Base-by-base conservation (phyloP, 352 stramenopile species). In the Globisporangium uncinulatum region DNA sequence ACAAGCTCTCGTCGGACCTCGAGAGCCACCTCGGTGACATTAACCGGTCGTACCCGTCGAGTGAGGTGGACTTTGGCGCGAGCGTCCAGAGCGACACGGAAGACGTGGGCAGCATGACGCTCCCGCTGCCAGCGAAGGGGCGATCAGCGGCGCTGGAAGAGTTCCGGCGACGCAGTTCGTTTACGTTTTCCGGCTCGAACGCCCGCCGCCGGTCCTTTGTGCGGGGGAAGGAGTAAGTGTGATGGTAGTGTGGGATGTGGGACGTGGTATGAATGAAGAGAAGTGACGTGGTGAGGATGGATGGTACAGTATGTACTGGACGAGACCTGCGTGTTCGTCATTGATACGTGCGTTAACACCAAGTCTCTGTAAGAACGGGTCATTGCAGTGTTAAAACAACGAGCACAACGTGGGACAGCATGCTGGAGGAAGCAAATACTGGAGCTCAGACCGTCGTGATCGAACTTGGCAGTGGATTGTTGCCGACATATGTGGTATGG, bases 1-100 rank as follows among this genome's bases (percentile, higher is more conserved):
- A 92, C 54, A 89, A 91, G 58, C 73, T 94, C 31, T 89, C 85
- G 37, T 80, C 70, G 36, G 85, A 94, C 51, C 48, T 89, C 8
- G 80, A 89, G 39, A 81, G 53, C 43, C 73, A 70, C 20, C 54
- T 77, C 0, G 79, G 86, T 51, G 74, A 83, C 29, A 55, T 90
- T 50, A 73, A 83, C 52, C 67, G 57, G 50, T 69, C 70, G 32
- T 71, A 70, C 39, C 56, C 73, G 29, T 67, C 74, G 34, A 55
- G 50, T 19, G 72, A 86, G 45, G 36, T 57, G 15, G 57, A 63
- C 31, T 49, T 58, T 59, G 36, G 45, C 9, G 29, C 20, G 6
- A 14, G 15, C 34, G 39, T 42, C 1, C 21, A 34, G 3, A 17
- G 13, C 39, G 51, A 56, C 21, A 19, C 20, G 29, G 31, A 50